Evolutionary conservation across 208 protist species (phyloP).

Genomic region (Tritrichomonas musculus): DNA sequence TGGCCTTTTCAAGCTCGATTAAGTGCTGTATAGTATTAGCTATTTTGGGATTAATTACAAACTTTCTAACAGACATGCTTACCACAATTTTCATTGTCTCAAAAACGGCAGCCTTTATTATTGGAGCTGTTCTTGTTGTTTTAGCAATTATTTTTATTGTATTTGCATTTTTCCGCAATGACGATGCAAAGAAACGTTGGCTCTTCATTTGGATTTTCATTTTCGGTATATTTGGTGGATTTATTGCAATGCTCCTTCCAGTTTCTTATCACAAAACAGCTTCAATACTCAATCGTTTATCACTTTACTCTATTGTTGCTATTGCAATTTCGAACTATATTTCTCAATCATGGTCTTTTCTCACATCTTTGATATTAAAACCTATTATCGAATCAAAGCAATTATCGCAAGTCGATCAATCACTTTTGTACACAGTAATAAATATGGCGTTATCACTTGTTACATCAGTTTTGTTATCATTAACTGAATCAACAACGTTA

Average conservation of each 20-base stretch:
- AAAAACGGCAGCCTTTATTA: background rate
- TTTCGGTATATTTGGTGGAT: background rate
- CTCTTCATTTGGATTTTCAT: background rate
- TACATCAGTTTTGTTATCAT: too few species aligned
- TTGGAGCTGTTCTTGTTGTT: background rate
- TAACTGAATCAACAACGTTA: too few species aligned
- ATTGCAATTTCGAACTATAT: background rate
- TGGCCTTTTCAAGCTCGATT: background rate
- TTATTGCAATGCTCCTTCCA: background rate
- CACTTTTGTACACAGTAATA: too few species aligned
- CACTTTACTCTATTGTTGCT: background rate
- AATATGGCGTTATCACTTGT: too few species aligned
- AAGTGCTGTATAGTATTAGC: background rate
- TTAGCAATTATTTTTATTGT: background rate
- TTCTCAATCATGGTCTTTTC: background rate
- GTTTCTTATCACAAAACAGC: background rate
- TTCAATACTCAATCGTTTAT: background rate
- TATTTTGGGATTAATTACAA: background rate
- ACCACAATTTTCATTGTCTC: background rate
- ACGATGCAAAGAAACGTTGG: background rate
- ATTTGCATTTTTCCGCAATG: background rate
- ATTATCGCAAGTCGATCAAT: too few species aligned
- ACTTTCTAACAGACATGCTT: background rate
- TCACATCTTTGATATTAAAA: background rate
- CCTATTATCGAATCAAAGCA: background rate